These are phyloP conservation scores for Microbotryomycetes sp. DNA, from an alignment of 1,284 basidiomycete species.

Conservation along the genomic window DNA sequence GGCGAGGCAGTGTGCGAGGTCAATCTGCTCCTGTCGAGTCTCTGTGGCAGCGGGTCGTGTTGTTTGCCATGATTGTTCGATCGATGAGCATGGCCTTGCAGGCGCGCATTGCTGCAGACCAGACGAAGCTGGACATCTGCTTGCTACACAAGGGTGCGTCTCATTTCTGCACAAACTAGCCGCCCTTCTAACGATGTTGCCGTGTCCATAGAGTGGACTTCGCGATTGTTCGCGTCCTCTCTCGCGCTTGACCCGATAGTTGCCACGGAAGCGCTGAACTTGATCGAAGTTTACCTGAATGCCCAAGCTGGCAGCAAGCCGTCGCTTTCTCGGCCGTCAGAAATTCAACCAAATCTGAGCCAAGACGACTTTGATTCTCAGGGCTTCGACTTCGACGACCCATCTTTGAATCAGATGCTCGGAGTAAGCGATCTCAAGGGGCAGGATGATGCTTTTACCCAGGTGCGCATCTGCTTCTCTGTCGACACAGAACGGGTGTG, in stretches of 20 bases:
- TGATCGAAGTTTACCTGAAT: conserved; percentile 60
- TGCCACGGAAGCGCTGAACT: conserved; percentile 52
- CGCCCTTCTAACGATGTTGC: conserved; percentile 4
- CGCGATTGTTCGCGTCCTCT: conserved; percentile 52
- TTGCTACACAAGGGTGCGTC: conserved; percentile 57
- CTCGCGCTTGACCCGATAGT: conserved; percentile 49
- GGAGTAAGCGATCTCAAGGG: conserved; percentile 38
- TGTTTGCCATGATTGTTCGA: conserved; percentile 24
- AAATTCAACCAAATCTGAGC: no score
- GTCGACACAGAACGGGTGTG: conserved; percentile 8
- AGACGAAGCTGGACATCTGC: conserved; percentile 57
- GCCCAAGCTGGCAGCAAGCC: conserved; percentile 50
- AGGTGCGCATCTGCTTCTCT: conserved; percentile 30
- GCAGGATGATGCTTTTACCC: conserved; percentile 39
- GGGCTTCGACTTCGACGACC: conserved; percentile 54
- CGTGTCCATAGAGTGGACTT: conserved; percentile 54
- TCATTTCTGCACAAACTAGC: neutral
- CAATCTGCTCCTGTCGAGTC: conserved; percentile 2
- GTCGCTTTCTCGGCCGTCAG: no score
- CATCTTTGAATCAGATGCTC: conserved; percentile 51
- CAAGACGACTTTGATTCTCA: conserved; percentile 57
- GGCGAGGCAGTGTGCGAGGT: neutral
- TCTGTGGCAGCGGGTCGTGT: conserved; percentile 17
- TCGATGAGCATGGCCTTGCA: conserved; percentile 11
- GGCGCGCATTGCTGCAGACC: neutral